Conservation (phyloP, 306 rosid species). For the Sechiopsis laciniata region DNA sequence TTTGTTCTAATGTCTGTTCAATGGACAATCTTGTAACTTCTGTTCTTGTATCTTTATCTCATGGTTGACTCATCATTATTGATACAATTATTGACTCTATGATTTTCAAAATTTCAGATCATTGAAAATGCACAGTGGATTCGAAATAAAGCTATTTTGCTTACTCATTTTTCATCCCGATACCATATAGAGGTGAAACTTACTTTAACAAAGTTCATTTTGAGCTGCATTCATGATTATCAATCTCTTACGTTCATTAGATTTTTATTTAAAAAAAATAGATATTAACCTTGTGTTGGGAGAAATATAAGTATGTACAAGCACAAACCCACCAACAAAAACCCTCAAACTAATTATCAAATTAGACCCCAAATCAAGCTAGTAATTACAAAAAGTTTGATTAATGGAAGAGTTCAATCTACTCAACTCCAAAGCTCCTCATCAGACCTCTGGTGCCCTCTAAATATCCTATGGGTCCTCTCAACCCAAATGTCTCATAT, state of each 20-base stretch:
- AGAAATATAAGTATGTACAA: background rate
- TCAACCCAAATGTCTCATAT: background rate
- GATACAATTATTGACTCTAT: background rate
- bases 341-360: background rate
- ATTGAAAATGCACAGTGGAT: conserved; percentile 82
- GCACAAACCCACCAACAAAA: background rate
- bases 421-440: background rate
- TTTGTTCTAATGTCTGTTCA: background rate
- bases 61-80: background rate
- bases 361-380: background rate
- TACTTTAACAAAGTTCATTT: conserved; percentile 6
- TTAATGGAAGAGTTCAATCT: background rate
- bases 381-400: too few species aligned
- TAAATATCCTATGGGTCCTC: too few species aligned
- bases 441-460: background rate
- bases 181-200: conserved; percentile 71
- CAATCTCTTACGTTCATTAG: background rate
- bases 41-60: background rate
- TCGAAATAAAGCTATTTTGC: conserved; percentile 74
- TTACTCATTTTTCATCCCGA: conserved; percentile 94
- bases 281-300: background rate
- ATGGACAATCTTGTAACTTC: background rate
- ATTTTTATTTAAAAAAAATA: too few species aligned
- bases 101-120: conserved; percentile 39
- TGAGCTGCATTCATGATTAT: background rate